Conservation (phyloP, 257 asterid species). For the Haberlea rhodopensis region DNA sequence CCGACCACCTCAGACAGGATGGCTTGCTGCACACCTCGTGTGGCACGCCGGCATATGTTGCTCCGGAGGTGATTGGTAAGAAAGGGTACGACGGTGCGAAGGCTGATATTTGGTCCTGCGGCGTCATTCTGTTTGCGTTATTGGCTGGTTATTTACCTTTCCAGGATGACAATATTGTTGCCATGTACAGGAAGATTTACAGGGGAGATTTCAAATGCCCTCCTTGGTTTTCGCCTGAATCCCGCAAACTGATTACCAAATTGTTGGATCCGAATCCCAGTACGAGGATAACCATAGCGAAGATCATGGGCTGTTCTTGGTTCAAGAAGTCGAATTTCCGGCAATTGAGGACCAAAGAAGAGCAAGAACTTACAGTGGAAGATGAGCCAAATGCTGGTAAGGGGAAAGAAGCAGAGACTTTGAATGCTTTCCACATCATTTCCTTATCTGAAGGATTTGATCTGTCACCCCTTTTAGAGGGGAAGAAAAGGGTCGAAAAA, state of each 20-base stretch:
- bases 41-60: conserved; percentile 55
- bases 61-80: conserved; percentile 56
- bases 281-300: conserved; percentile 37
- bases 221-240: conserved; percentile 54
- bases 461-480: conserved; percentile 52
- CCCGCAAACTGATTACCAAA: conserved; percentile 42
- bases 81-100: conserved; percentile 57
- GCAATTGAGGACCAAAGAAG: conserved; percentile 23
- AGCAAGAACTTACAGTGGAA: conserved; percentile 28
- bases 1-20: conserved; percentile 43
- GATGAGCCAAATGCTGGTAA: conserved; percentile 16
- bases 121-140: conserved; percentile 45
- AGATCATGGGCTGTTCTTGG: conserved; percentile 49
- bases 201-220: conserved; percentile 60
- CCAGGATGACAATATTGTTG: conserved; percentile 42
- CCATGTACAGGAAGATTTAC: conserved; percentile 47
- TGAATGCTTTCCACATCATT: conserved; percentile 58
- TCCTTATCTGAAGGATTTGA: conserved; percentile 52
- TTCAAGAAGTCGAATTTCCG: conserved; percentile 42
- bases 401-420: conserved; percentile 33
- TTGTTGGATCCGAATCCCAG: conserved; percentile 54
- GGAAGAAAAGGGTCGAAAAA: conserved; percentile 38
- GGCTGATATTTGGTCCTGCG: conserved; percentile 63
- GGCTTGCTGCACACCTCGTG: conserved; percentile 52
- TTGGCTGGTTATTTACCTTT: conserved; percentile 55